phyloP scores from a whole-genome alignment of 2,329 filamentous ascomycete genomes.

The Fusarium redolens region DNA sequence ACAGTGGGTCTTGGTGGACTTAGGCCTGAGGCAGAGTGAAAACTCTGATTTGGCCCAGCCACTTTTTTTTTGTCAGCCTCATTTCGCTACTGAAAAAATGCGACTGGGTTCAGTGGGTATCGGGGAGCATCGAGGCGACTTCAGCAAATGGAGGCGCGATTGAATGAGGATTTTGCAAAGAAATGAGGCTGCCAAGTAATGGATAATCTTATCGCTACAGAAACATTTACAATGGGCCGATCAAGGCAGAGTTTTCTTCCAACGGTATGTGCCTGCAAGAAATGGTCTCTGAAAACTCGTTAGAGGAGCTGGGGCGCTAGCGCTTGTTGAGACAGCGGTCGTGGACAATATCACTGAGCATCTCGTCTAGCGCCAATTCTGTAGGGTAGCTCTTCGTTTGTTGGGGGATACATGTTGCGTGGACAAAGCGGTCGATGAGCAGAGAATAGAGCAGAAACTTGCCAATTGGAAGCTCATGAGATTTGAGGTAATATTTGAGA shows the following conservation, averaged over 20 bases:
- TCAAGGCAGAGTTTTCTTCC: neutral
- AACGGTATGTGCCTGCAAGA: too few relatives aligned
- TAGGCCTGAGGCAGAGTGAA: constrained; percentile 23
- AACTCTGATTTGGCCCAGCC: constrained; percentile 25
- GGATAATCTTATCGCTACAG: neutral
- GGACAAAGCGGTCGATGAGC: neutral
- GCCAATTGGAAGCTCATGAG: accelerated
- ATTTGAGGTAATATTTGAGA: neutral
- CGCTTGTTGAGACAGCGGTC: neutral
- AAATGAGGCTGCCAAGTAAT: neutral
- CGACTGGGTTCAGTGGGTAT: neutral
- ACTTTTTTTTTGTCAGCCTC: constrained; percentile 17
- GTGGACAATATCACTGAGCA: neutral
- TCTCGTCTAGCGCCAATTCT: neutral
- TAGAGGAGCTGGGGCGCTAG: neutral
- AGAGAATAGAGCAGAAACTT: neutral
- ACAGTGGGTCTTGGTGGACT: neutral
- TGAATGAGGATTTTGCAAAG: neutral
- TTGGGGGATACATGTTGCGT: neutral
- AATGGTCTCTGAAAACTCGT: too few relatives aligned
- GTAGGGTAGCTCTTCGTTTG: neutral
- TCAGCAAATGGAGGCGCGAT: neutral
- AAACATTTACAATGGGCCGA: neutral
- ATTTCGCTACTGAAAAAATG: neutral
- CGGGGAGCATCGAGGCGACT: neutral